Evolutionary conservation across 2,329 filamentous ascomycete species (phyloP).

Genomic region (Hawksworthiomyces lignivorus): DNA sequence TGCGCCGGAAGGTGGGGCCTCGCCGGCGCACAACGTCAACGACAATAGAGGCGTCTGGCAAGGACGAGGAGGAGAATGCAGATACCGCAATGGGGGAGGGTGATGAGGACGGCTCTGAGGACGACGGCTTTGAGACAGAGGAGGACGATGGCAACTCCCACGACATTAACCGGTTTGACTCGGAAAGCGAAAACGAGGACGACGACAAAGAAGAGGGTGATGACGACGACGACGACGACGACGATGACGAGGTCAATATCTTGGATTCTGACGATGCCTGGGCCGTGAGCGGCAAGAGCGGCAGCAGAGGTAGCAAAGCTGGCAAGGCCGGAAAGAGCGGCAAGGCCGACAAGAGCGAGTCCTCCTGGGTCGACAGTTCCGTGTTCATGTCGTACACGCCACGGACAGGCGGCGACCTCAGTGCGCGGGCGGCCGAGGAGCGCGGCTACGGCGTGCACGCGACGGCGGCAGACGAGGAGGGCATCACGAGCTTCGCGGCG

Average conservation of each 20-base stretch:
- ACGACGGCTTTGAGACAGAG: slow-evolving; percentile 51
- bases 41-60: slow-evolving; percentile 27
- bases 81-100: slow-evolving; percentile 22
- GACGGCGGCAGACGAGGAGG: slow-evolving; percentile 50
- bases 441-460: slow-evolving; percentile 89
- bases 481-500: slow-evolving; percentile 65
- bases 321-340: slow-evolving; percentile 21
- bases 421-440: slow-evolving; percentile 60
- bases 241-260: slow-evolving; percentile 63
- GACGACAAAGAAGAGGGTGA: slow-evolving; percentile 10
- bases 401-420: slow-evolving; percentile 54
- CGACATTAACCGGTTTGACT: too few relatives aligned
- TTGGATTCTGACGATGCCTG: slow-evolving; percentile 50
- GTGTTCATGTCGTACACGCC: slow-evolving; percentile 97
- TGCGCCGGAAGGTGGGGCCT: slow-evolving; percentile 61
- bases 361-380: slow-evolving; percentile 72
- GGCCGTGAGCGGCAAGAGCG: slow-evolving; percentile 22
- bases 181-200: slow-evolving; percentile 28
- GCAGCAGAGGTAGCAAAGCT: too few relatives aligned
- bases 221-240: slow-evolving; percentile 51
- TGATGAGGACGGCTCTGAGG: slow-evolving; percentile 45
- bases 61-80: too few relatives aligned
- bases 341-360: slow-evolving; percentile 28
- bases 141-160: slow-evolving; percentile 23
- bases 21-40: slow-evolving; percentile 28